Percentiles rank a stretch among this genome's conserved stretches.
Evolutionary conservation across 768 basidiomycete genomes (phyloP).

Genomic region (Podaxis mareebaensis): DNA sequence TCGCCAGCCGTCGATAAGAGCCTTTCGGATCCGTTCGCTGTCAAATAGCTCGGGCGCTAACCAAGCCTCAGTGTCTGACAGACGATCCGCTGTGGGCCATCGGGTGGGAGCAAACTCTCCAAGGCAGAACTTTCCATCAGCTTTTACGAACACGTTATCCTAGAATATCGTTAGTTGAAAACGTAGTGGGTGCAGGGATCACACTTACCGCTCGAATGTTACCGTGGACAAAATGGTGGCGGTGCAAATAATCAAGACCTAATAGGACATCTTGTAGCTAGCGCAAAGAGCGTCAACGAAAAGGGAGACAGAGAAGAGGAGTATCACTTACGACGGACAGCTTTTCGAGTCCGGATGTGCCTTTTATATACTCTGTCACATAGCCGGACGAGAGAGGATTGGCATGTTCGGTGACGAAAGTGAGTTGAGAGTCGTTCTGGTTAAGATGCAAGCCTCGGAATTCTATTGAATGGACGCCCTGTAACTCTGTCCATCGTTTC

Average conservation of each 20-base stretch:
- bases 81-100: constrained; percentile 19
- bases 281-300: background rate
- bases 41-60: constrained; percentile 25
- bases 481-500: constrained; percentile 1
- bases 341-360: background rate
- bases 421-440: background rate
- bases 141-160: constrained; percentile 25
- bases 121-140: constrained; percentile 22
- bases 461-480: background rate
- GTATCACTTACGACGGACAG: background rate
- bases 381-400: background rate
- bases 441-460: background rate
- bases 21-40: constrained; percentile 13
- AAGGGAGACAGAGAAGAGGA: background rate
- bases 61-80: constrained; percentile 19
- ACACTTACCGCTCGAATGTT: constrained; percentile 21
- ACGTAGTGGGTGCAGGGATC: background rate
- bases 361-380: background rate
- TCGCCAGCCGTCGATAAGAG: constrained; percentile 25
- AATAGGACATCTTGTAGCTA: constrained; percentile 18
- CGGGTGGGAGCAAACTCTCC: constrained; percentile 24
- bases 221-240: constrained; percentile 22
- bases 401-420: background rate
- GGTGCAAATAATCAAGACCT: constrained; percentile 24
- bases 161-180: background rate